Evolutionary conservation across 164 flowering plant genomes (phyloP).

Genomic region (Houttuynia cordata): DNA sequence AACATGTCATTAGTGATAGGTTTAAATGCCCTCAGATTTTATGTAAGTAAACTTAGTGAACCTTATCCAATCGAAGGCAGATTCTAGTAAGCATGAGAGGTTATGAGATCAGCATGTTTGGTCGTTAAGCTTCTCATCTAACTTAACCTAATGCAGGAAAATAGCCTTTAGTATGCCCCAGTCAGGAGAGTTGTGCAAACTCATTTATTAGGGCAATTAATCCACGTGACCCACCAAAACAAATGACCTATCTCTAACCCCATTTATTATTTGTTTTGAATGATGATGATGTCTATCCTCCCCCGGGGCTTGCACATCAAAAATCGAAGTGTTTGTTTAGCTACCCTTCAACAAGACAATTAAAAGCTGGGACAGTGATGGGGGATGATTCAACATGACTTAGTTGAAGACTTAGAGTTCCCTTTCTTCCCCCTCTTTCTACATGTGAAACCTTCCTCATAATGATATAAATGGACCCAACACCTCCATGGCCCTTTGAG

Average conservation of each 20-base stretch:
- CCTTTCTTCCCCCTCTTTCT: not conserved
- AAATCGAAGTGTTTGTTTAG: not conserved
- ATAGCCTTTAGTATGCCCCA: not conserved
- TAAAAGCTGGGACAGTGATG: not conserved
- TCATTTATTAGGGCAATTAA: not conserved
- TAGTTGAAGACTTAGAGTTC: not conserved
- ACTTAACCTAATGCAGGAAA: not conserved
- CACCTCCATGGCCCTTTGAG: not conserved
- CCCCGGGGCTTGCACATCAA: not conserved
- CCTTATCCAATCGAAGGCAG: not conserved
- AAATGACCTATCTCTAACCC: constrained; percentile 1
- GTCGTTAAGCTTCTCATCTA: not conserved
- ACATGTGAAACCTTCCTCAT: not conserved
- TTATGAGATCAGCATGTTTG: not conserved
- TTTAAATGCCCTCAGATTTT: not conserved
- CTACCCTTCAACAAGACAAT: not conserved
- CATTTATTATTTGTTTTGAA: not conserved
- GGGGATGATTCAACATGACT: not conserved
- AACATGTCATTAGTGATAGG: no score
- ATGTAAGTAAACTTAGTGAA: not conserved
- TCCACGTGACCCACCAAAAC: not conserved
- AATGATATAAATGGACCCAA: not conserved
- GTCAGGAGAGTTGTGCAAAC: not conserved
- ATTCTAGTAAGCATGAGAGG: not conserved
- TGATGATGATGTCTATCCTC: constrained; percentile 1